Evolutionary conservation across 176 grass and related monocot genomes (phyloP), one percentile per base, ranked within the genome.

Genomic region (Pontederia paniculata): DNA sequence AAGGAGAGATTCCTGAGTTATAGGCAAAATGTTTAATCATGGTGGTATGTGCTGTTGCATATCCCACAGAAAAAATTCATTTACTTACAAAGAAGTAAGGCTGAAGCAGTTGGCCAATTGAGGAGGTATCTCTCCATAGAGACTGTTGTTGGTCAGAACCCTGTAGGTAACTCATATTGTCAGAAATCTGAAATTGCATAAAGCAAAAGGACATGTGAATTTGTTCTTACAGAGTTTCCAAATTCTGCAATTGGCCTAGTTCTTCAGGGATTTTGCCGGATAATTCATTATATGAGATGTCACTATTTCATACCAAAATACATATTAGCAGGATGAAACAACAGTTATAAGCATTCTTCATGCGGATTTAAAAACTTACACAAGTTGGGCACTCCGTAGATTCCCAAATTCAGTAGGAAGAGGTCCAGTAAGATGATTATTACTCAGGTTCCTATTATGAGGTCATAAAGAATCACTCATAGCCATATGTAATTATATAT

Each of bases 81-180:
- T 18, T 31, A 69, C 83, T 75, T 81, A 99, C 94, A 99, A 66
- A 62, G 60, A 88, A 50, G 79, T 77, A 69, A 99, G 71, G 72
- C 87, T 93, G 76, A 99, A 99, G 58, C 94, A 99, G 57, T 93
- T 88, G 28, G 87, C 71, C 67, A 99, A 66, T 62, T 93, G 83
- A 60, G 68, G 70, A 43, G 94, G 94, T 72, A 99, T 88, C 58
- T 85, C 87, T 56, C 94, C 94, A 70, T 73, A 69, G 50, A 99
- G 71, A 75, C 63, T 79, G 73, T 99, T 99, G 80, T 91, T 88
- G 66, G 84, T 85, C 62, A 99, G 80, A 75, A 99, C 93, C 80
- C 94, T 99, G 47, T 56, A 77, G 18, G 64, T 51, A 4, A 66
- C 50, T 47, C 45, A 12, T n/a, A 52, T 8, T 66, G 16, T 12